Evolutionary conservation across 116 monocot genomes (phyloP).

Genomic region (Zostera marina): DNA sequence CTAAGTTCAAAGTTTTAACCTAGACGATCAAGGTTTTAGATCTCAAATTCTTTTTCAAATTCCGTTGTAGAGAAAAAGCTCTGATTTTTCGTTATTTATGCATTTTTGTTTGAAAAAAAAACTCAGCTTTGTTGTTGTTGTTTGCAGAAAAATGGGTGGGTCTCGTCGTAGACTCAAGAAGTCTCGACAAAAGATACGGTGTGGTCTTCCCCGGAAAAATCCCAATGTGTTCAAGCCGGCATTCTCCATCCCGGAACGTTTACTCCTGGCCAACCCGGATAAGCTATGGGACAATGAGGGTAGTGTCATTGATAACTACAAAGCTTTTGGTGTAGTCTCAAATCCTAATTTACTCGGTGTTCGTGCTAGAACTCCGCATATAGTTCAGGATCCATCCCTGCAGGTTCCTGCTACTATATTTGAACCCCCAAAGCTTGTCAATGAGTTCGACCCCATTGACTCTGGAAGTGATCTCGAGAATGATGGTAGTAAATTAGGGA

Average conservation of each 20-base stretch:
- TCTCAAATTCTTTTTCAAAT: too few relatives aligned
- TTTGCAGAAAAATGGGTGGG: constrained; percentile 30
- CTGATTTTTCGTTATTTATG: too few relatives aligned
- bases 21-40: too few relatives aligned
- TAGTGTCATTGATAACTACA: constrained; percentile 67
- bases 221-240: constrained; percentile 78
- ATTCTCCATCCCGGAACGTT: constrained; percentile 46
- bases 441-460: constrained; percentile 49
- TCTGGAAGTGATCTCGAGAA: constrained; percentile 70
- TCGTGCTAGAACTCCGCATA: constrained; percentile 42
- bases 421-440: constrained; percentile 26
- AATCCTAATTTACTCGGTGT: constrained; percentile 84
- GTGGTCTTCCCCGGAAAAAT: constrained; percentile 74
- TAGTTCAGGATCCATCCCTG: constrained; percentile 43
- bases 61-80: too few relatives aligned
- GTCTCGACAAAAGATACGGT: constrained; percentile 50
- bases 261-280: constrained; percentile 12
- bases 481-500: constrained; percentile 25
- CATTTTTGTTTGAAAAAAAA: too few relatives aligned
- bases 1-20: too few relatives aligned
- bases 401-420: constrained; percentile 30
- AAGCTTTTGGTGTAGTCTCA: constrained; percentile 67
- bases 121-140: too few relatives aligned
- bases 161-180: constrained; percentile 74
- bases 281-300: constrained; percentile 57